These are phyloP conservation scores for Geotrichum europaeum DNA, from an alignment of 1,139 yeast genomes.

Conservation along the genomic window DNA sequence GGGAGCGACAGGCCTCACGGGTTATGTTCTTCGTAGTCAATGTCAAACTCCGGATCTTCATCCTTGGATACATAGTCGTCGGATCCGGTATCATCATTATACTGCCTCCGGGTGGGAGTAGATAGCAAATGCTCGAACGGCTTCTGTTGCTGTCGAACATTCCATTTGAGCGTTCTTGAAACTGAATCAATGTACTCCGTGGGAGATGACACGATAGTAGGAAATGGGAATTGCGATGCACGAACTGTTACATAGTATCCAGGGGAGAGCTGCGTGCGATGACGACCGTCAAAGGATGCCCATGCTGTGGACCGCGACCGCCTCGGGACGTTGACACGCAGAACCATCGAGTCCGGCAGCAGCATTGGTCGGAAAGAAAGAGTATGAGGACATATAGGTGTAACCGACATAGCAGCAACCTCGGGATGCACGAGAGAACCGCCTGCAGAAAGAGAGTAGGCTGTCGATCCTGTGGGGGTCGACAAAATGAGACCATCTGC, in stretches of 20 bases:
- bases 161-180: slow-evolving; percentile 80
- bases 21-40: slow-evolving; percentile 15
- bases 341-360: slow-evolving; percentile 76
- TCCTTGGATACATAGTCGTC: slow-evolving; percentile 1
- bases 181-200: slow-evolving; percentile 82
- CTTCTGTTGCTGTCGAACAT: slow-evolving; percentile 72
- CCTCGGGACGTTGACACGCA: slow-evolving; percentile 69
- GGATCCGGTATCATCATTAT: slow-evolving; percentile 9
- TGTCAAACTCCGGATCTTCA: slow-evolving; percentile 15
- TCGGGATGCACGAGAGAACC: slow-evolving; percentile 88
- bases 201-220: slow-evolving; percentile 68
- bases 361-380: slow-evolving; percentile 81
- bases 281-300: slow-evolving; percentile 87
- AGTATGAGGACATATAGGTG: slow-evolving; percentile 91
- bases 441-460: slow-evolving; percentile 84
- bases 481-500: slow-evolving; percentile 87
- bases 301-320: slow-evolving; percentile 74
- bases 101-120: slow-evolving; percentile 9
- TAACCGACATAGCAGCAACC: slow-evolving; percentile 80
- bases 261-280: slow-evolving; percentile 58
- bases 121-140: slow-evolving; percentile 42
- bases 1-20: background rate
- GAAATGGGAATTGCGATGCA: slow-evolving; percentile 80
- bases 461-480: slow-evolving; percentile 91
- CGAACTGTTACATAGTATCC: slow-evolving; percentile 75